Conservation (phyloP, 495 filamentous ascomycete species). For the Talaromyces liani region DNA sequence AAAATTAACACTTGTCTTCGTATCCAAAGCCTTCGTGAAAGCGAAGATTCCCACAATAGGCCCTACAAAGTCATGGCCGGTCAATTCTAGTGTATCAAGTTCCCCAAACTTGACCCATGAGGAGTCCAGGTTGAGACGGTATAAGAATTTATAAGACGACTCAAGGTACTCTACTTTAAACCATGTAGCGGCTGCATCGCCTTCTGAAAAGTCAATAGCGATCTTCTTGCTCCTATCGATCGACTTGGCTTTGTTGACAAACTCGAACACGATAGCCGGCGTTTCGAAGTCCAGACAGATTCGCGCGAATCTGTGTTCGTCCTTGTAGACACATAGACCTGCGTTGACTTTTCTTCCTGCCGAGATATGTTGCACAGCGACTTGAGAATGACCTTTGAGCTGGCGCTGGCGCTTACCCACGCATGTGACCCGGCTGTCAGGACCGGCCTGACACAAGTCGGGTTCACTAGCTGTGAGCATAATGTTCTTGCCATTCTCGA, state of each 20-base stretch:
- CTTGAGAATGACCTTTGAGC: conserved; percentile 4
- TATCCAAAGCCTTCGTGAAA: background rate
- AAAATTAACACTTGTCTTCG: background rate
- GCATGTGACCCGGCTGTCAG: conserved; percentile 2
- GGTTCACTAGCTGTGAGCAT: conserved; percentile 4
- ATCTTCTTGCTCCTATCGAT: background rate
- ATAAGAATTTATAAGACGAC: background rate
- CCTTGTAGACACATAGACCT: conserved; percentile 4
- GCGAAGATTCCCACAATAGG: conserved; percentile 17
- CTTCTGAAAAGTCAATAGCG: background rate
- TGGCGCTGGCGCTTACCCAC: conserved; percentile 13
- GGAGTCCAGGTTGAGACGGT: background rate
- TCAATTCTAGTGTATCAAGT: conserved; percentile 12
- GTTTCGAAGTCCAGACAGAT: conserved; percentile 6
- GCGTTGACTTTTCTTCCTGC: background rate
- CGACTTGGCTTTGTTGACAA: conserved; percentile 5
- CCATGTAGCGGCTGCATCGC: background rate
- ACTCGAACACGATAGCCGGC: conserved; percentile 4
- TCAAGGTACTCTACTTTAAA: background rate
- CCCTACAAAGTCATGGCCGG: conserved; percentile 15
- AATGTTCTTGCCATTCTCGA: background rate
- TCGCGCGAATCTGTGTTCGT: conserved; percentile 12
- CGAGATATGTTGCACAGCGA: background rate
- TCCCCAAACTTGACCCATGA: conserved; percentile 4
- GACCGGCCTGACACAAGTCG: conserved; percentile 8